A percentile compares a stretch with the other conserved stretches of the same genome.
phyloP scores from a whole-genome alignment of 441 rosid genomes.

The Sinapis alba region DNA sequence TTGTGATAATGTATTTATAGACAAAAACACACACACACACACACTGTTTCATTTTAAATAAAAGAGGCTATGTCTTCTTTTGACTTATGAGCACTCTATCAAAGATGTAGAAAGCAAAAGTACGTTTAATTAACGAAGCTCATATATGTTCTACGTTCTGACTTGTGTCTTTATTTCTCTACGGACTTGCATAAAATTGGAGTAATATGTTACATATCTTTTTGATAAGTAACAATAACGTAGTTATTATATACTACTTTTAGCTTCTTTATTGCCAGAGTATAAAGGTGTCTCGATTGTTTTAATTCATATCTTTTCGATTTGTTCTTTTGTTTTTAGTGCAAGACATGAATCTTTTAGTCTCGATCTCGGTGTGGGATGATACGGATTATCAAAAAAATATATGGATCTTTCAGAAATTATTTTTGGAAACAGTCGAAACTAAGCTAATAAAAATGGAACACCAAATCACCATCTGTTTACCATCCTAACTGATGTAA shows the following conservation, averaged over 20 bases:
- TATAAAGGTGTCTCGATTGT: constrained; percentile 10
- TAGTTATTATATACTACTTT: constrained; percentile 7
- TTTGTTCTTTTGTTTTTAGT: constrained; percentile 16
- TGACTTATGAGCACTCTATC: constrained; percentile 12
- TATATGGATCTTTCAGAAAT: background rate
- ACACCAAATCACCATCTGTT: background rate
- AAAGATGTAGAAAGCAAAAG: constrained; percentile 18
- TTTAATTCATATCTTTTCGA: constrained; percentile 11
- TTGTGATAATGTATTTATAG: constrained; percentile 37
- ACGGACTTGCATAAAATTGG: constrained; percentile 12
- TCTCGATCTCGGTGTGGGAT: no score
- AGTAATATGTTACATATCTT: constrained; percentile 24
- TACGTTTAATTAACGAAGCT: constrained; percentile 12
- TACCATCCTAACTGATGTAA: background rate
- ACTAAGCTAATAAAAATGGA: background rate
- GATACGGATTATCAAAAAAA: no score
- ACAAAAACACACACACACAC: background rate
- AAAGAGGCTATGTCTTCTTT: background rate
- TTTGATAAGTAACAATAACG: constrained; percentile 1
- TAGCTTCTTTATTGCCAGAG: constrained; percentile 18
- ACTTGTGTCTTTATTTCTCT: background rate
- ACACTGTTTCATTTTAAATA: background rate
- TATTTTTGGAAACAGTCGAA: background rate
- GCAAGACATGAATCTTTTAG: background rate
- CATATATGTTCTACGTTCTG: constrained; percentile 30